Conservation (phyloP, 306 rosid genomes). For the Ammopiptanthus mongolicus region DNA sequence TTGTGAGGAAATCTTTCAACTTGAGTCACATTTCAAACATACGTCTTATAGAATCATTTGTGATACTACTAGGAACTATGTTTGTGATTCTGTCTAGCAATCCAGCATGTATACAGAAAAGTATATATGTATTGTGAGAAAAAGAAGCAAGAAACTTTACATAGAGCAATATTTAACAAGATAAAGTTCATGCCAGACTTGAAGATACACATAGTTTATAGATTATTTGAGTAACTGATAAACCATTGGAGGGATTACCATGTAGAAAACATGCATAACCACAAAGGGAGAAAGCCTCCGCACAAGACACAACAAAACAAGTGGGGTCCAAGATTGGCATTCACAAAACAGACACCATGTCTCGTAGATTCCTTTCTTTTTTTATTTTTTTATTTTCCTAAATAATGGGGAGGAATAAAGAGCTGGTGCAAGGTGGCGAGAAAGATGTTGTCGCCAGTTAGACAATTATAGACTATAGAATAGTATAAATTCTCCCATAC, state of each 20-base stretch:
- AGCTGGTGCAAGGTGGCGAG: background rate
- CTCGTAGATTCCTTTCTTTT: background rate
- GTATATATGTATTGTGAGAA: slow-evolving; percentile 6
- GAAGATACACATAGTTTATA: background rate
- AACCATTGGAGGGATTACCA: background rate
- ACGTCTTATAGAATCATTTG: background rate
- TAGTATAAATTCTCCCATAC: too few relatives aligned
- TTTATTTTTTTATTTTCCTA: background rate
- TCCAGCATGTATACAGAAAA: slow-evolving; percentile 68
- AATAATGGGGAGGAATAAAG: background rate
- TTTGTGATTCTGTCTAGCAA: slow-evolving; percentile 86
- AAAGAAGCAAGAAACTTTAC: background rate
- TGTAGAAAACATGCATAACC: background rate
- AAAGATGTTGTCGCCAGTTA: background rate
- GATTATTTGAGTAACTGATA: background rate
- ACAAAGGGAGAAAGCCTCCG: background rate
- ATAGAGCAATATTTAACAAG: slow-evolving; percentile 16
- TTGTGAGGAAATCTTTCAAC: slow-evolving; percentile 9
- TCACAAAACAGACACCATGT: background rate
- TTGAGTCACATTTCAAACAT: background rate
- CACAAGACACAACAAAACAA: background rate
- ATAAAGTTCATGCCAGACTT: background rate
- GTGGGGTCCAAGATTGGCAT: background rate
- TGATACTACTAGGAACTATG: slow-evolving; percentile 82
- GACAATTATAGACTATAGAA: too few relatives aligned